A percentile compares a stretch with the other conserved stretches of the same genome.
phyloP scores from a whole-genome alignment of 2,329 filamentous ascomycete species.

The Hymenoscyphus repandus region DNA sequence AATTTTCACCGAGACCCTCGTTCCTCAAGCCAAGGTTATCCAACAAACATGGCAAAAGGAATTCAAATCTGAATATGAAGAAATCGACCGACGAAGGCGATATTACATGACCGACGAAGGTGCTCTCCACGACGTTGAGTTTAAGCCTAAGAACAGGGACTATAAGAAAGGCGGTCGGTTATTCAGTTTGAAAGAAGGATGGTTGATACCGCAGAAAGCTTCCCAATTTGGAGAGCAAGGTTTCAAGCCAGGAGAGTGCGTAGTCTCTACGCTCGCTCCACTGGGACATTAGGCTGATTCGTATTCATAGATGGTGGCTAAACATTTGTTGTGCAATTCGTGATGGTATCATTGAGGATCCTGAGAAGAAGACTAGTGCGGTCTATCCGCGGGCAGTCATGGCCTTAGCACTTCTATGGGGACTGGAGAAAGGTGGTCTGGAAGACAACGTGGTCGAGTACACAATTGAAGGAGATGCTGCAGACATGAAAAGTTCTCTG shows the following conservation, averaged over 20 bases:
- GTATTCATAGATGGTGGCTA: conserved; percentile 49
- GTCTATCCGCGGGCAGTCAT: conserved; percentile 29
- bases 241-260: conserved; percentile 42
- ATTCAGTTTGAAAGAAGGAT: conserved; percentile 13
- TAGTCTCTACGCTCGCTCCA: conserved; percentile 30
- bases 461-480: conserved; percentile 37
- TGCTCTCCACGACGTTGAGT: too few species aligned
- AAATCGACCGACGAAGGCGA: conserved; percentile 17
- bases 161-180: conserved; percentile 1
- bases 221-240: conserved; percentile 37
- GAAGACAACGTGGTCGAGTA: conserved; percentile 37
- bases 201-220: conserved; percentile 15
- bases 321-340: conserved; percentile 50
- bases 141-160: too few species aligned
- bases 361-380: conserved; percentile 40
- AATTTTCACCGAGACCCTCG: not conserved
- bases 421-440: conserved; percentile 42
- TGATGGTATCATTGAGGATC: conserved; percentile 47
- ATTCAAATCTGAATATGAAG: conserved; percentile 15
- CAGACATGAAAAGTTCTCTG: conserved; percentile 44
- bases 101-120: conserved; percentile 12
- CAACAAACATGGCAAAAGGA: conserved; percentile 17
- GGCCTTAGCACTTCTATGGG: conserved; percentile 46
- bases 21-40: not conserved
- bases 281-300: conserved; percentile 18